A percentile compares a stretch with the other conserved stretches of the same genome.
Conservation (phyloP, 192 early-diverging fungal genomes). For the Geosiphon pyriformis region DNA sequence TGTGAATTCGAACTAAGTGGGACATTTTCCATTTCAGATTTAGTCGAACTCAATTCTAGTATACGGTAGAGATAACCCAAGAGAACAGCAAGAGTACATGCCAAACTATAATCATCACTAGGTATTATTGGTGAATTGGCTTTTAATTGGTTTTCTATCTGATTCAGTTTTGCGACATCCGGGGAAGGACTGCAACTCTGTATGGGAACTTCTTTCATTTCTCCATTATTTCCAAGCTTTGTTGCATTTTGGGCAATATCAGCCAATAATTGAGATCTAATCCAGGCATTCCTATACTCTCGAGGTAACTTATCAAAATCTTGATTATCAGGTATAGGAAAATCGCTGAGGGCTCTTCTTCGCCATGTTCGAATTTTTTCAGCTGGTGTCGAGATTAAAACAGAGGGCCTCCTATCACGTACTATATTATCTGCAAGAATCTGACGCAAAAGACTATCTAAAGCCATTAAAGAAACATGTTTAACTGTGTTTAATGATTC, state of each 20-base stretch:
- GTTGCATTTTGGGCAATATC: conserved; percentile 25
- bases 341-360: not conserved
- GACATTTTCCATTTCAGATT: not conserved
- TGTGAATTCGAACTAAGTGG: not conserved
- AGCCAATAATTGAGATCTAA: conserved; percentile 18
- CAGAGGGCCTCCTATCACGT: conserved; percentile 18
- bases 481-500: conserved; percentile 48
- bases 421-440: conserved; percentile 31
- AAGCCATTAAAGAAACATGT: conserved; percentile 41
- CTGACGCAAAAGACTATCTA: conserved; percentile 45
- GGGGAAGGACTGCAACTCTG: not conserved
- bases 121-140: conserved; percentile 25
- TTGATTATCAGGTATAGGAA: not conserved
- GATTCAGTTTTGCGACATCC: conserved; percentile 4
- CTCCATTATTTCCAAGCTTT: conserved; percentile 10
- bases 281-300: conserved; percentile 5
- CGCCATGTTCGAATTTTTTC: not conserved
- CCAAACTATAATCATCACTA: conserved; percentile 48
- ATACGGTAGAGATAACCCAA: conserved; percentile 46
- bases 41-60: conserved; percentile 29
- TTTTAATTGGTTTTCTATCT: conserved; percentile 22
- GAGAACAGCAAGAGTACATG: conserved; percentile 49
- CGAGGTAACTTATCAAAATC: not conserved
- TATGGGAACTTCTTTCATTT: conserved; percentile 13
- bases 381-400: conserved; percentile 17